A percentile compares a stretch with the other conserved stretches of the same genome.
phyloP scores from a whole-genome alignment of 169 alveolate genomes.

The Plasmodium knowlesi region DNA sequence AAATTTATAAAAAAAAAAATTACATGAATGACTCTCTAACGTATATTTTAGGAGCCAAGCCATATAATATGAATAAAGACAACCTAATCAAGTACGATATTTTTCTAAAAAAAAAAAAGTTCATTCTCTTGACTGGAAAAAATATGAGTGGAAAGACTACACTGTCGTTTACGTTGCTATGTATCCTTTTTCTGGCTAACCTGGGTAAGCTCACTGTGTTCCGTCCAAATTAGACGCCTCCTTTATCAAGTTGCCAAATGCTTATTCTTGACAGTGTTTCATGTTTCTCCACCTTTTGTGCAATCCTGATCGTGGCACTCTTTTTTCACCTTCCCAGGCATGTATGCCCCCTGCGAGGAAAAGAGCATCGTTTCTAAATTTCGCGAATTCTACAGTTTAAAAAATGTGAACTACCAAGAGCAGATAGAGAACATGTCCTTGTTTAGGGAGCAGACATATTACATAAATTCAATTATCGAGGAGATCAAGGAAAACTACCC shows the following conservation, averaged over 20 bases:
- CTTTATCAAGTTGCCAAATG: background rate
- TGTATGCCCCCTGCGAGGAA: conserved; percentile 73
- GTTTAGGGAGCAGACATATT: conserved; percentile 71
- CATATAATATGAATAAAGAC: conserved; percentile 66
- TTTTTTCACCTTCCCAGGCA: background rate
- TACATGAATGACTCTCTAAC: conserved; percentile 57
- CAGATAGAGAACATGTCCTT: conserved; percentile 75
- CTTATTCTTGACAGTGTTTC: background rate
- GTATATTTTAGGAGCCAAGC: conserved; percentile 61
- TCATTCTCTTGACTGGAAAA: conserved; percentile 68
- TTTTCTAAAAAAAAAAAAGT: conserved; percentile 65
- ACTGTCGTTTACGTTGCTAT: conserved; percentile 50
- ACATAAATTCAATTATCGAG: conserved; percentile 63
- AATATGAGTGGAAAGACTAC: conserved; percentile 77
- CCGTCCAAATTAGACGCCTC: background rate
- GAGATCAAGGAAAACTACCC: conserved; percentile 65
- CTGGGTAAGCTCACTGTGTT: conserved; percentile 20
- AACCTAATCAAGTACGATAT: conserved; percentile 58
- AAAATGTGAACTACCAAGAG: conserved; percentile 72
- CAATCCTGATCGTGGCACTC: too few species aligned
- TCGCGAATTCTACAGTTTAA: conserved; percentile 71
- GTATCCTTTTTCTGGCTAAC: conserved; percentile 67
- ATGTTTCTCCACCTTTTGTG: background rate
- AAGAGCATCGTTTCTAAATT: conserved; percentile 50
- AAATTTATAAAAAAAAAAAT: conserved; percentile 58